Percentiles rank a stretch among this genome's conserved stretches.
These are phyloP conservation scores for Lactifluus hygrophoroides DNA, from an alignment of 768 basidiomycete genomes.

Conservation along the genomic window DNA sequence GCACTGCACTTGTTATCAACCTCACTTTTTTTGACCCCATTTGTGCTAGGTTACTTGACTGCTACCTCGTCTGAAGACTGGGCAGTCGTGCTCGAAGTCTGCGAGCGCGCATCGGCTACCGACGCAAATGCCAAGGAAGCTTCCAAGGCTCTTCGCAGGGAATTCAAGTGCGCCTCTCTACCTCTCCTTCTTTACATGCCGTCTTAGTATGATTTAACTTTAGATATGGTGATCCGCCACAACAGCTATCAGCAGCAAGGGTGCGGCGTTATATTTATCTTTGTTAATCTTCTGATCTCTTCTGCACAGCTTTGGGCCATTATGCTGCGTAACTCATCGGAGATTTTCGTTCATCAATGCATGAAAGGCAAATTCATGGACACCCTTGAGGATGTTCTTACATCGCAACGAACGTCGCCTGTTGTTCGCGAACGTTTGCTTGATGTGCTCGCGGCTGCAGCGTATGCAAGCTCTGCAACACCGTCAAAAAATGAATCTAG, in stretches of 20 bases:
- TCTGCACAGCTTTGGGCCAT: slow-evolving; percentile 71
- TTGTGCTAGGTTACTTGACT: slow-evolving; percentile 53
- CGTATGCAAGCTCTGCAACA: slow-evolving; percentile 48
- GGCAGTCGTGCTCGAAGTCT: slow-evolving; percentile 75
- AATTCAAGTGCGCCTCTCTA: slow-evolving; percentile 64
- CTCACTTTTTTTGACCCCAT: not conserved
- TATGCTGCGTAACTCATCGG: slow-evolving; percentile 75
- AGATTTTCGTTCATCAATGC: slow-evolving; percentile 61
- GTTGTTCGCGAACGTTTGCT: slow-evolving; percentile 75
- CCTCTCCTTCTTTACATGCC: not conserved
- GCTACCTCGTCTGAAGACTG: slow-evolving; percentile 79
- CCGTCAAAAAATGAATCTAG: slow-evolving; percentile 32
- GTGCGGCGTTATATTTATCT: slow-evolving; percentile 5
- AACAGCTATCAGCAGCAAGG: slow-evolving; percentile 20
- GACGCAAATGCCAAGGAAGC: slow-evolving; percentile 79
- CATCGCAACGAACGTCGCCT: slow-evolving; percentile 54
- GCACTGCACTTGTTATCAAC: not conserved
- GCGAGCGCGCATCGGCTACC: slow-evolving; percentile 67
- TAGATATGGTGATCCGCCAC: slow-evolving; percentile 19
- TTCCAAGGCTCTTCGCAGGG: slow-evolving; percentile 67
- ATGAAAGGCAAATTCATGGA: slow-evolving; percentile 72
- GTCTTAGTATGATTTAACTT: not conserved
- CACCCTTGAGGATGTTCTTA: slow-evolving; percentile 65
- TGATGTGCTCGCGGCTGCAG: slow-evolving; percentile 76
- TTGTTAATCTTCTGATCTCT: not conserved